phyloP scores from a whole-genome alignment of 2,329 filamentous ascomycete species.

The Calonectria multiphialidica region DNA sequence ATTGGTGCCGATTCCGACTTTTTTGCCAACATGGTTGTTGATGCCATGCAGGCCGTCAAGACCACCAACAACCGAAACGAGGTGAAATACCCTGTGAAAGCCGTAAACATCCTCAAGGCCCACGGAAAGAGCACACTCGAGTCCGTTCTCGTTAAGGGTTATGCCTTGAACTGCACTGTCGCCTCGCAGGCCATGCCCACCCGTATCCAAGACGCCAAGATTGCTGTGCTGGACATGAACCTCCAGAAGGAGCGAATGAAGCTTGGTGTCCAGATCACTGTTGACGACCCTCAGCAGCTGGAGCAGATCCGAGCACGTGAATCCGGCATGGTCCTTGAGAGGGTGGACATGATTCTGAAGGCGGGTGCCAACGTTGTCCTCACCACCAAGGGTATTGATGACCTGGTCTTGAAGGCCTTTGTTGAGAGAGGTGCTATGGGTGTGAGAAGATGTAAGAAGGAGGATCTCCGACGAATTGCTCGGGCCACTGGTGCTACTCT shows the following conservation, averaged over 20 bases:
- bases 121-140: slow-evolving; percentile 94
- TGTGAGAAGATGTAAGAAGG: slow-evolving; percentile 97
- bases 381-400: slow-evolving; percentile 98
- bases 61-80: slow-evolving; percentile 91
- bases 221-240: slow-evolving; percentile 97
- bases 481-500: slow-evolving; percentile 95
- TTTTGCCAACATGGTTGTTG: slow-evolving; percentile 97
- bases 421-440: slow-evolving; percentile 96
- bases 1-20: slow-evolving; percentile 97
- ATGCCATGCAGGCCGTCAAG: slow-evolving; percentile 94
- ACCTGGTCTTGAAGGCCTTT: slow-evolving; percentile 93
- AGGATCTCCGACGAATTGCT: slow-evolving; percentile 94
- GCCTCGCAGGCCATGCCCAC: slow-evolving; percentile 99
- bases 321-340: slow-evolving; percentile 91
- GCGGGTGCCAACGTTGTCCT: slow-evolving; percentile 95
- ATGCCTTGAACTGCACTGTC: slow-evolving; percentile 98
- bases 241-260: slow-evolving; percentile 99
- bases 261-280: slow-evolving; percentile 96
- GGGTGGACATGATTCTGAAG: slow-evolving; percentile 97
- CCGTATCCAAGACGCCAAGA: slow-evolving; percentile 91
- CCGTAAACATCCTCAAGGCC: slow-evolving; percentile 98
- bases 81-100: slow-evolving; percentile 97
- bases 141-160: slow-evolving; percentile 93
- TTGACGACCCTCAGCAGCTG: slow-evolving; percentile 96
- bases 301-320: slow-evolving; percentile 97